Evolutionary conservation across 129 eudicot genomes (phyloP).

Genomic region (Flaveria trinervia): DNA sequence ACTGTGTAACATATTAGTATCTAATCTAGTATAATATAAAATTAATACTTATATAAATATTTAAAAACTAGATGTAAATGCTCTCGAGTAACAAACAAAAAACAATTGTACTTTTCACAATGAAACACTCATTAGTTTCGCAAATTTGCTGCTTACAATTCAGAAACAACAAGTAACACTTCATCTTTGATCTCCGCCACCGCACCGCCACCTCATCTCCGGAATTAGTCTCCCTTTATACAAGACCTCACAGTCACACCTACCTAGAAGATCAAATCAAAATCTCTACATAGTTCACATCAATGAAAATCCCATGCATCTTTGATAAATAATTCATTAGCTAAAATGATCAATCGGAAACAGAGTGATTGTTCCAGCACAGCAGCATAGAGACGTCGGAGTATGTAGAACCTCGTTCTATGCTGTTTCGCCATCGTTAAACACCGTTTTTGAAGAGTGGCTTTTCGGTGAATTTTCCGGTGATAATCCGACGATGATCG

Average conservation of each 20-base stretch:
- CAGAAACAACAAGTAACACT: not conserved
- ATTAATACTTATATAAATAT: no score
- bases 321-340: not conserved
- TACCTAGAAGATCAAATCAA: not conserved
- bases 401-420: conserved; percentile 23
- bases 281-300: not conserved
- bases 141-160: not conserved
- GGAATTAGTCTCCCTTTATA: no score
- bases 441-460: conserved; percentile 15
- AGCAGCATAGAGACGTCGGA: conserved; percentile 26
- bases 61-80: no score
- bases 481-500: conserved; percentile 16
- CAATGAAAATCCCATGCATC: not conserved
- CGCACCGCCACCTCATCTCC: not conserved
- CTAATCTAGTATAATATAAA: no score
- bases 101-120: not conserved
- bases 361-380: conserved; percentile 25
- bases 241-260: no score
- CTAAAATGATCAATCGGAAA: conserved; percentile 19
- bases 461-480: conserved; percentile 22
- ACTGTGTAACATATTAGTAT: no score
- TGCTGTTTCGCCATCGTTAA: conserved; percentile 25
- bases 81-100: not conserved
- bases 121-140: not conserved
- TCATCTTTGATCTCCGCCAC: not conserved